These are phyloP conservation scores for Ogataea nonfermentans DNA, from an alignment of 805 yeast species.

Conservation along the genomic window DNA sequence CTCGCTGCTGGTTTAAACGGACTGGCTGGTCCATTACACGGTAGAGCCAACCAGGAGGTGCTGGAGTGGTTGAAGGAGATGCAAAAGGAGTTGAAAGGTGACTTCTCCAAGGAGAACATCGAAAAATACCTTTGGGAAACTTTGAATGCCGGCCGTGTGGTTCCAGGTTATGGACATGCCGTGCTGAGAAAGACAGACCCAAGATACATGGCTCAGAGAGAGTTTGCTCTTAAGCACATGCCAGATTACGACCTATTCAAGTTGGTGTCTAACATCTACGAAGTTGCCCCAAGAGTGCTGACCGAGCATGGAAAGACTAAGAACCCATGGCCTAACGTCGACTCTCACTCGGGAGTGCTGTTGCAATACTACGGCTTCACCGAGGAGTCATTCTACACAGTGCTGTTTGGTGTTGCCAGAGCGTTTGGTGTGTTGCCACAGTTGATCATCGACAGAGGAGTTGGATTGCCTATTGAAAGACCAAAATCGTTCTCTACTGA, in stretches of 20 bases:
- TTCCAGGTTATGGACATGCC: conserved; percentile 89
- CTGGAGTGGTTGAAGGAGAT: conserved; percentile 75
- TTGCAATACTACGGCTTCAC: conserved; percentile 83
- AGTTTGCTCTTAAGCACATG: conserved; percentile 71
- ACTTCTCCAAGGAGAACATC: conserved; percentile 63
- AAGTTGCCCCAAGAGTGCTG: conserved; percentile 79
- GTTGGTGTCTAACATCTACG: conserved; percentile 72
- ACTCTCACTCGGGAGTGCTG: conserved; percentile 82
- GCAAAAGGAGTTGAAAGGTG: conserved; percentile 66
- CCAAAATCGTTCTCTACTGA: conserved; percentile 93
- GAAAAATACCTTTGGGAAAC: conserved; percentile 79
- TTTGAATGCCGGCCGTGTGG: conserved; percentile 77
- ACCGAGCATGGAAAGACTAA: conserved; percentile 86
- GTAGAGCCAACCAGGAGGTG: conserved; percentile 86
- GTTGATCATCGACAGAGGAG: conserved; percentile 79
- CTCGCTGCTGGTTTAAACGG: conserved; percentile 83
- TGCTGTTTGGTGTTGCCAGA: conserved; percentile 81
- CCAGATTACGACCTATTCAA: conserved; percentile 79
- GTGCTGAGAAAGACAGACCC: conserved; percentile 88
- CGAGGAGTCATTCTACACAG: conserved; percentile 82
- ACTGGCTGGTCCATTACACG: conserved; percentile 85
- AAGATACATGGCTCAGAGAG: conserved; percentile 82
- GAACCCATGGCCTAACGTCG: conserved; percentile 93
- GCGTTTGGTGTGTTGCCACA: conserved; percentile 86
- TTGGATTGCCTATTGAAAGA: conserved; percentile 81